Conservation (phyloP, 805 yeast species). For the Hanseniaspora lindneri region DNA sequence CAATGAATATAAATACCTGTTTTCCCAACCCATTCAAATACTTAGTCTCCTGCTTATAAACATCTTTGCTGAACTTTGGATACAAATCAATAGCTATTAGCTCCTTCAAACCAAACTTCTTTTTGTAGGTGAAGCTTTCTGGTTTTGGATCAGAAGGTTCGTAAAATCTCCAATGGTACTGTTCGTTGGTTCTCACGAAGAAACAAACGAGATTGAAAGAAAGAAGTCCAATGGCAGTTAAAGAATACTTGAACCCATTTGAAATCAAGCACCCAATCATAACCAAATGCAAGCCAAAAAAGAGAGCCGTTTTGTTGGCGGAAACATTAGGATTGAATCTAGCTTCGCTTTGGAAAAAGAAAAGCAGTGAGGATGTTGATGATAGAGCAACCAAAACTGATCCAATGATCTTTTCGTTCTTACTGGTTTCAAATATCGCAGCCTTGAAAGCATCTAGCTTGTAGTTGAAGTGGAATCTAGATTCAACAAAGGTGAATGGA, state of each 20-base stretch:
- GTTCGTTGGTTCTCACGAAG: conserved; percentile 29
- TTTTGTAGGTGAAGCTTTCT: conserved; percentile 4
- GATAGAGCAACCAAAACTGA: conserved; percentile 28
- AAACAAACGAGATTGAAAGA: conserved; percentile 31
- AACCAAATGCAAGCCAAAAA: conserved; percentile 32
- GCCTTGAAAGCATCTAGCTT: conserved; percentile 14
- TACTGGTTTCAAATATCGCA: conserved; percentile 9
- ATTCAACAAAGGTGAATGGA: conserved; percentile 15
- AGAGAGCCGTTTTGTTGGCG: conserved; percentile 31
- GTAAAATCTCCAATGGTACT: conserved; percentile 15
- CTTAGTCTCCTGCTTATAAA: not conserved
- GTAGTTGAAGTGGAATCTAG: conserved; percentile 10
- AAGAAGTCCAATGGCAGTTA: conserved; percentile 32
- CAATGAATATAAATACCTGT: conserved; percentile 4
- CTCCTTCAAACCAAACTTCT: conserved; percentile 13
- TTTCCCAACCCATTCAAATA: conserved; percentile 4
- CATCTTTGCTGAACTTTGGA: conserved; percentile 15
- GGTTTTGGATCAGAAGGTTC: conserved; percentile 15
- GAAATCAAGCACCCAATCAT: conserved; percentile 32
- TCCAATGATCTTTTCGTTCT: not conserved
- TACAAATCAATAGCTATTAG: conserved; percentile 14
- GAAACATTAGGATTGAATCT: conserved; percentile 31
- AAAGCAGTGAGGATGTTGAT: conserved; percentile 29
- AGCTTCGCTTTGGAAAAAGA: conserved; percentile 28
- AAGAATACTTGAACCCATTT: conserved; percentile 27